Base-by-base conservation (phyloP, 805 yeast species). In the Kodamaea neixiangensis region DNA sequence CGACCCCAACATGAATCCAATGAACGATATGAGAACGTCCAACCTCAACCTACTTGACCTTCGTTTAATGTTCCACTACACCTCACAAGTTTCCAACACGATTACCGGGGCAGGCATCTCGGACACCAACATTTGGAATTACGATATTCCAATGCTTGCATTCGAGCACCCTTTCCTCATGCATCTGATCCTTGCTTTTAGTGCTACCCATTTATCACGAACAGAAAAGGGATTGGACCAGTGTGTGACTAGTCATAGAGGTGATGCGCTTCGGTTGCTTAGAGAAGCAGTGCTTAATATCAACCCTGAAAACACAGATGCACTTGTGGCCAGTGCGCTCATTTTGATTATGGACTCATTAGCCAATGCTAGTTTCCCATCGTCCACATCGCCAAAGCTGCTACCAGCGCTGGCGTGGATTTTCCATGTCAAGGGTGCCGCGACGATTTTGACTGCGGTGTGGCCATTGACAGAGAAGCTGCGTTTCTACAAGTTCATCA, bases 391-490 rank as follows among this genome's bases (percentile, higher is more conserved):
- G 2, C 64, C 65, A 6, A 81, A 79, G 56, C 85, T 91, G 2
- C 68, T 91, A 51, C 96, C 97, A 1, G 92, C 97, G 2, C 85
- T 94, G 3, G 96, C 97, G 0, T 93, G 98, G 98, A 85, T 93
- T 50, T 94, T 89, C 74, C 97, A 93, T 62, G 97, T 93, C 10
- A 88, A 94, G 59, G 98, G 97, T 29, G 97, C 97, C 0, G 97
- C 97, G 5, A 92, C 97, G 0, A 93, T 93, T 48, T 75, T 93
- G 46, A 88, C 97, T 1, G 96, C 97, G 0, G 97, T 92, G n/a
- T 90, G 97, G 91, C 97, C 97, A 3, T 72, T 91, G 48, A 72
- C 78, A 1, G 78, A 73, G 56, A 57, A 72, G 3, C 68, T 73
- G 21, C 54, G 79, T 18, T 74, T 74, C 58, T 72, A 74, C 60